Base-by-base conservation (phyloP, 108 stramenopile genomes). In the Thalassiosira profunda region DNA sequence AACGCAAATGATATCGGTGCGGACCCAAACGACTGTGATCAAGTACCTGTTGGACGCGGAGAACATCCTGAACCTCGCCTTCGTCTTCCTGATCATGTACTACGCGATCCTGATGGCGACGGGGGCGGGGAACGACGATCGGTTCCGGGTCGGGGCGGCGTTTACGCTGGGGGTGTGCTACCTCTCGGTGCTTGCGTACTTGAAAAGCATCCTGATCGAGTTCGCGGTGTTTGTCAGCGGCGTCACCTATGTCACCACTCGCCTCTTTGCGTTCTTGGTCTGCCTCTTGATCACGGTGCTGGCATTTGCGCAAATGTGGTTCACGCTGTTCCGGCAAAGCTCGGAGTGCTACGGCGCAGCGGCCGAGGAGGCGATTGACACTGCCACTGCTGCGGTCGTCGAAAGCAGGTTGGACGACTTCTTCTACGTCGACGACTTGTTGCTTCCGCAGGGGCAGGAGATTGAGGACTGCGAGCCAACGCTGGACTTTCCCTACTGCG, bases 201-300 rank as follows among this genome's bases (percentile, higher is more conserved):
- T 94, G 40, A 94, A 90, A 64, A 84, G 74, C 67, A 88, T 88
- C 15, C 56, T 78, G 40, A 85, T 91, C 58, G 86, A 94, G 18
- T 94, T 90, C 63, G 89, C 89, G n/a, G 89, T 94, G 28, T 94
- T 94, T 72, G 80, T 91, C 12, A 82, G 80, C 67, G 89, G 88
- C 49, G 82, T 94, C 3, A 64, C 81, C 20, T 91, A 86, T 54
- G 92, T 94, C 18, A 47, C 81, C 17, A 71, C 63, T 25, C 75
- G 85, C 23, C 80, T 94, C 36, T 40, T 81, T 28, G 84, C 88
- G 5, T 91, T 94, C 63, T 60, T 94, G 48, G 52, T 88, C 48
- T 86, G 88, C 60, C 70, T 89, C 40, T 40, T 73, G 21, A 83
- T 89, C 23, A 88, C 86, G 38, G 74, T 94, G 69, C 35, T 88